Evolutionary conservation across 2,329 filamentous ascomycete species (phyloP), one percentile per base, ranked within the genome.

Genomic region (Truncatella angustata): DNA sequence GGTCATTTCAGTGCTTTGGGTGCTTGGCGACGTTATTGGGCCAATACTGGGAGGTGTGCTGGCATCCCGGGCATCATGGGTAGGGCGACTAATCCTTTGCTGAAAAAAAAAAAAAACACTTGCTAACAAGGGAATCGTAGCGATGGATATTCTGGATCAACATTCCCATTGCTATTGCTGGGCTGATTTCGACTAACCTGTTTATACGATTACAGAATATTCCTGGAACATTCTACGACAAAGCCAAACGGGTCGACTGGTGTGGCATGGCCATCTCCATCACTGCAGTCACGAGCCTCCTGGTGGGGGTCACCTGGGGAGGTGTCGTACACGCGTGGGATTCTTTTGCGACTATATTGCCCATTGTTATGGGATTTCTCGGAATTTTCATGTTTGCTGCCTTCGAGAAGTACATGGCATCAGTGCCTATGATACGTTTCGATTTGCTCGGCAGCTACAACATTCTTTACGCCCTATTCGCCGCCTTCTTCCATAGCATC

Each of bases 101-200:
- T n/a, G n/a, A n/a, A n/a, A n/a, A n/a, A n/a, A n/a, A n/a, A n/a
- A n/a, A n/a, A n/a, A n/a, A n/a, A n/a, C n/a, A n/a, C n/a, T n/a
- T n/a, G n/a, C n/a, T n/a, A n/a, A n/a, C n/a, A n/a, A n/a, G n/a
- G n/a, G n/a, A n/a, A n/a, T n/a, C 10, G n/a, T 18, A 39, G 30
- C 20, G 34, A 37, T 47, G 44, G 44, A 47, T 32, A 20, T 47
- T 47, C 18, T 47, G 44, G 44, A n/a, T 24, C 16, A 47, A 47
- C 24, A 47, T 47, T 9, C 44, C 44, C 16, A 14, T 47, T 5
- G 44, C 44, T 18, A 14, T 35, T 9, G 9, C 20, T 20, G 44
- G 18, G 20, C 14, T 47, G 11, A 11, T 47, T 7, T 7, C 23
- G 24, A 34, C 24, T 28, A 47, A 47, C 44, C 4, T 34, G 3